These are phyloP conservation scores for Didymosphaeria variabile DNA, from an alignment of 2,329 filamentous ascomycete genomes.

Conservation along the genomic window DNA sequence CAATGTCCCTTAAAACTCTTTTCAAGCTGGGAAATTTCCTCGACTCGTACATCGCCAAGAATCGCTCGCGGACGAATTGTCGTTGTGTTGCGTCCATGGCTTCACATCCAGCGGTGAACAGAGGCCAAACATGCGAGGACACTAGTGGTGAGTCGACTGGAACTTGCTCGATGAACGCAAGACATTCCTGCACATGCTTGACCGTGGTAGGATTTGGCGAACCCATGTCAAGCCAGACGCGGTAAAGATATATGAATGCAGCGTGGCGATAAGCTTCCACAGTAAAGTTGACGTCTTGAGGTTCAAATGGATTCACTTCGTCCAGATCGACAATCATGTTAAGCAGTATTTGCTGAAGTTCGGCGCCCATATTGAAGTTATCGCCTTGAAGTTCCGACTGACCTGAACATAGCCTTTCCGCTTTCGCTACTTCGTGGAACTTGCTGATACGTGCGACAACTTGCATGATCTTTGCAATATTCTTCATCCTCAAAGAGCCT, in stretches of 20 bases:
- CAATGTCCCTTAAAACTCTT: conserved; percentile 39
- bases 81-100: conserved; percentile 31
- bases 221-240: conserved; percentile 43
- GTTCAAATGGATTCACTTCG: neutral
- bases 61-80: conserved; percentile 37
- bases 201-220: conserved; percentile 41
- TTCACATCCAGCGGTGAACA: conserved; percentile 45
- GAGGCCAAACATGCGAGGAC: conserved; percentile 43
- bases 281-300: conserved; percentile 31
- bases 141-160: conserved; percentile 33
- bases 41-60: conserved; percentile 32
- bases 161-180: conserved; percentile 29
- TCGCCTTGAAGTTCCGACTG: conserved; percentile 25
- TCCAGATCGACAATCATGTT: conserved; percentile 27
- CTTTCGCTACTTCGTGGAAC: conserved; percentile 33
- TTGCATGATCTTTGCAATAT: conserved; percentile 37
- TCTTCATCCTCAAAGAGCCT: conserved; percentile 30
- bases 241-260: conserved; percentile 46
- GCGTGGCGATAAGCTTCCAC: conserved; percentile 43
- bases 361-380: conserved; percentile 29
- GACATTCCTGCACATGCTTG: conserved; percentile 37
- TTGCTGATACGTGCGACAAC: conserved; percentile 40
- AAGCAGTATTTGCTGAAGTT: conserved; percentile 30
- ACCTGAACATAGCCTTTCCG: conserved; percentile 13
- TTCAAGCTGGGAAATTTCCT: conserved; percentile 37